Base-by-base conservation (phyloP, 2,329 filamentous ascomycete genomes). In the Beauveria medogensis region DNA sequence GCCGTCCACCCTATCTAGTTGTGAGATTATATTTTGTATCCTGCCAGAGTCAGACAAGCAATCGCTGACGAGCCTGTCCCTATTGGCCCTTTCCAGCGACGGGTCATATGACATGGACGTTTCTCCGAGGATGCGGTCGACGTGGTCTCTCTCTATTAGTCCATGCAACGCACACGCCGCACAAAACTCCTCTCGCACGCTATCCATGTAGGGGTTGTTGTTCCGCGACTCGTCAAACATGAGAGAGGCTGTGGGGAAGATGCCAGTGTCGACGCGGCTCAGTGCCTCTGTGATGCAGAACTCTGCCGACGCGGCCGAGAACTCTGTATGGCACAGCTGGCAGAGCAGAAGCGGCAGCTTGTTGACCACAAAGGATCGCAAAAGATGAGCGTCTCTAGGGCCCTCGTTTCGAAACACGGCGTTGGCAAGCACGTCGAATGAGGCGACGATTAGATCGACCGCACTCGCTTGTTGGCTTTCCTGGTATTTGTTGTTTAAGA, bases 361-460 rank as follows among this genome's bases (percentile, higher is more conserved):
- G 72, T 85, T 85, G 66, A 95, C 88, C 26, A 99, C 79, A 70
- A 94, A 99, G 0, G 92, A 95, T 41, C 91, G 88, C 56, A 96
- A 80, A 20, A 93, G 75, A 62, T 92, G 87, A 60, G 90, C 89
- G 6, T 80, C 77, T 60, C 79, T 79, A 47, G 75, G 75, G 0
- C 78, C 78, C 64, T 85, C 81, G 48, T 79, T 81, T 6, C 80
- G 84, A 66, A 94, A 90, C 64, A 93, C 89, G 5, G 89, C 89
- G 68, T 96, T 96, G 41, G 92, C 90, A 18, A 99, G 79, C 5
- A 95, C 82, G 67, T 97, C 92, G 69, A 99, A 97, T 0, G 92
- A 87, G 1, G 92, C 91, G 10, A 93, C 82, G 47, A 97, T 89
- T 2, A 97, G 79, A 67, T 97, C 92, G 59, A 91, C 85, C 0